A percentile compares a stretch with the other conserved stretches of the same genome.
Conservation (phyloP, 179 eudicot genomes). For the Nepenthes alata region DNA sequence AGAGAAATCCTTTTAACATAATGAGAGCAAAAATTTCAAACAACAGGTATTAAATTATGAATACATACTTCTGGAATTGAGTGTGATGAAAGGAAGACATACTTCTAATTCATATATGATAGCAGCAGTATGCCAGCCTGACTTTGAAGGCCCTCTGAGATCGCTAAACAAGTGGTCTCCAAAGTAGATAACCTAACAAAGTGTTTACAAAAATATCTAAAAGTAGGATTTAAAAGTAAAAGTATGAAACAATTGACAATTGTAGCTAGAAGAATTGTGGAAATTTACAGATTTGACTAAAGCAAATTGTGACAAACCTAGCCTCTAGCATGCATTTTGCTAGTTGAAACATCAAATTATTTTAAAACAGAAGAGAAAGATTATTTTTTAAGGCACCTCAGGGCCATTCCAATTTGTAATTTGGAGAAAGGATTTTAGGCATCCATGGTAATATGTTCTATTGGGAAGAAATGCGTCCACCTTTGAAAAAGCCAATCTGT, state of each 20-base stretch:
- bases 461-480: slow-evolving; percentile 87
- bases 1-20: too few relatives aligned
- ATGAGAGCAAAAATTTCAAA: too few relatives aligned
- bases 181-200: slow-evolving; percentile 81
- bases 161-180: slow-evolving; percentile 98
- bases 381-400: slow-evolving; percentile 38
- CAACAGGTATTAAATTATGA: slow-evolving; percentile 5
- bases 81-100: slow-evolving; percentile 10
- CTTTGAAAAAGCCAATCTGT: slow-evolving; percentile 77
- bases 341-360: too few relatives aligned
- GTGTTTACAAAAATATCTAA: neutral
- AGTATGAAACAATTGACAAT: too few relatives aligned
- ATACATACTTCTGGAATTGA: neutral
- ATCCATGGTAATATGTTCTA: slow-evolving; percentile 82
- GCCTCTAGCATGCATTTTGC: too few relatives aligned
- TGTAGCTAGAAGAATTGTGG: neutral
- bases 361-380: neutral
- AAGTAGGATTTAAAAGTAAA: too few relatives aligned
- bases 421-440: slow-evolving; percentile 83
- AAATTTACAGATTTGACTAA: neutral
- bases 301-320: too few relatives aligned
- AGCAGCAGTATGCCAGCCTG: slow-evolving; percentile 99
- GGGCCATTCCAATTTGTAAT: slow-evolving; percentile 98
- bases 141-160: slow-evolving; percentile 90
- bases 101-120: slow-evolving; percentile 88